phyloP scores from a whole-genome alignment of 192 early-diverging fungal species.

The Mortierella antarctica region DNA sequence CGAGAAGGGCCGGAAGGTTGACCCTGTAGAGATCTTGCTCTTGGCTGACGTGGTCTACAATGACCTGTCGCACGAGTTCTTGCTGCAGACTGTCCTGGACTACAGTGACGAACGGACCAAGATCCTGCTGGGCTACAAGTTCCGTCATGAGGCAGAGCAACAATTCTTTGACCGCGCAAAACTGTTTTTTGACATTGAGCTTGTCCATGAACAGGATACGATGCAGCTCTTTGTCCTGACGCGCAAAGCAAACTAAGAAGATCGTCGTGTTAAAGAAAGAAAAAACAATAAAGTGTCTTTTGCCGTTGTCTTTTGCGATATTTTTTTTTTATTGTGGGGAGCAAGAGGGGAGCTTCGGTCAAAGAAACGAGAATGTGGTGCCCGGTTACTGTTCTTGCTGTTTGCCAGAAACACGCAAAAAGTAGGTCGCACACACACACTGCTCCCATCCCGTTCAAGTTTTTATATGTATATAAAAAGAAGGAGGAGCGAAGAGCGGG shows the following conservation, averaged over 20 bases:
- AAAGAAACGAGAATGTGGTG: no score
- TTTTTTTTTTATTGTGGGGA: not conserved
- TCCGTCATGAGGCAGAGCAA: conserved; percentile 42
- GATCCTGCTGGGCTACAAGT: conserved; percentile 48
- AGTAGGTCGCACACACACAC: no score
- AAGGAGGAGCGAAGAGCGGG: no score
- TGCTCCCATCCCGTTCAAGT: no score
- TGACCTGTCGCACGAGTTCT: conserved; percentile 41
- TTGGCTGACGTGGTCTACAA: conserved; percentile 52
- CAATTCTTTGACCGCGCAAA: conserved; percentile 47
- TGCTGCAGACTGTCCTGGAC: conserved; percentile 42
- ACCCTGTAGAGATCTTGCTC: conserved; percentile 46
- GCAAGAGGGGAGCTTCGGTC: no score
- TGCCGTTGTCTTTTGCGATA: not conserved
- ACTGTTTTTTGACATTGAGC: conserved; percentile 25
- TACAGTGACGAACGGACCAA: conserved; percentile 47
- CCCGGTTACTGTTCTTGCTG: no score
- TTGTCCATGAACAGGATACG: conserved; percentile 47
- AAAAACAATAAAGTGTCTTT: not conserved
- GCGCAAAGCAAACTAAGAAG: conserved; percentile 20
- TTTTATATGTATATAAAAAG: no score
- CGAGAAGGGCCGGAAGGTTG: conserved; percentile 43
- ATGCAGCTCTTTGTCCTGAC: conserved; percentile 52
- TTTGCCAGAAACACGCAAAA: no score
- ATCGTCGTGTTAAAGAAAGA: not conserved